A percentile compares a stretch with the other conserved stretches of the same genome.
Conservation (phyloP, 495 filamentous ascomycete species). For the Bacidia gigantensis region DNA sequence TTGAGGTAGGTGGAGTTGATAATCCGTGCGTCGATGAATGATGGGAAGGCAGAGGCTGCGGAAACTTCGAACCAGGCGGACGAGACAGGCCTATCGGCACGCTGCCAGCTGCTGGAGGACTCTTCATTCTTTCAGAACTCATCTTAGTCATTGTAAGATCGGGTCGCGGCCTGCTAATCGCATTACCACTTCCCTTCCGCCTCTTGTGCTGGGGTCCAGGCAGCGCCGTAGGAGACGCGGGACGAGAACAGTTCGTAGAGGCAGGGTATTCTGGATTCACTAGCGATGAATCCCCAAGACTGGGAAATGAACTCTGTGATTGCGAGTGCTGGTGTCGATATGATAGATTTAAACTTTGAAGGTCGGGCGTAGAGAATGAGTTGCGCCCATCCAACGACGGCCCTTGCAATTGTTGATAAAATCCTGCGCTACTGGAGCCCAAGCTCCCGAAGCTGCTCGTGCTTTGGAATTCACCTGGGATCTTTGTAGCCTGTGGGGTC, state of each 20-base stretch:
- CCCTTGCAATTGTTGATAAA: constrained; percentile 30
- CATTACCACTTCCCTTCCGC: constrained; percentile 61
- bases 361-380: constrained; percentile 35
- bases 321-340: constrained; percentile 32
- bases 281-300: constrained; percentile 21
- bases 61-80: constrained; percentile 17
- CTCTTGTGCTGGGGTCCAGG: constrained; percentile 51
- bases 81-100: constrained; percentile 21
- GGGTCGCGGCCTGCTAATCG: constrained; percentile 49
- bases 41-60: constrained; percentile 27
- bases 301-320: constrained; percentile 14
- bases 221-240: constrained; percentile 52
- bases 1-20: constrained; percentile 31
- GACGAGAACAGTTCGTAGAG: constrained; percentile 53
- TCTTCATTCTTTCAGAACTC: constrained; percentile 27
- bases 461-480: constrained; percentile 12
- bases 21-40: constrained; percentile 30
- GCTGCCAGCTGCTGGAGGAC: constrained; percentile 14
- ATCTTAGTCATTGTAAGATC: constrained; percentile 69
- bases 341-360: constrained; percentile 36
- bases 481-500: constrained; percentile 35
- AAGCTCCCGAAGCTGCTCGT: constrained; percentile 30
- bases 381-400: constrained; percentile 18
- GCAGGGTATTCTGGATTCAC: constrained; percentile 36
- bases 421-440: constrained; percentile 31